Conservation (phyloP, 202 grass and related monocot genomes). For the Panicum hallii region DNA sequence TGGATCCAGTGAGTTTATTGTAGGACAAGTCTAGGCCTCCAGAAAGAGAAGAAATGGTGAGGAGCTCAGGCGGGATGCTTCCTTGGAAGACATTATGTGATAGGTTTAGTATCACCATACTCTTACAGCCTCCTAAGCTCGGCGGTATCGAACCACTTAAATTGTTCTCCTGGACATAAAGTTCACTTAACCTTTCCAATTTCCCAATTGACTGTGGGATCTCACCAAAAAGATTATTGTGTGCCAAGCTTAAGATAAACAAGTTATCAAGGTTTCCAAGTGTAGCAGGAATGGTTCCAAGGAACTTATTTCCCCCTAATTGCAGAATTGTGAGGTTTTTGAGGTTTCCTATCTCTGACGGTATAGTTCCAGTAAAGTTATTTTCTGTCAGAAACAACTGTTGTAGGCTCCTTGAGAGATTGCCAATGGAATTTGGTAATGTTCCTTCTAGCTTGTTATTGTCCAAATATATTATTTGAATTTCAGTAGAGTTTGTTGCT, state of each 20-base stretch:
- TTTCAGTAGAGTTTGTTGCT: neutral
- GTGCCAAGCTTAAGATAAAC: neutral
- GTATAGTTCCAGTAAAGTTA: constrained; percentile 23
- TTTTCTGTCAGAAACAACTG: constrained; percentile 3
- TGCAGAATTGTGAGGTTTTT: neutral
- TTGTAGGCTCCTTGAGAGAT: constrained; percentile 8
- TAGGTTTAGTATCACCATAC: constrained; percentile 33
- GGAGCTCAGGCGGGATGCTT: constrained; percentile 44
- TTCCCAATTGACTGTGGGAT: constrained; percentile 47
- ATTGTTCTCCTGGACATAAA: constrained; percentile 41
- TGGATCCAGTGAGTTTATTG: constrained; percentile 38
- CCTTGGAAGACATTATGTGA: constrained; percentile 44
- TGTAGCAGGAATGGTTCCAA: neutral
- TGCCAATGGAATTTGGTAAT: constrained; percentile 37
- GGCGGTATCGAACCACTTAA: constrained; percentile 42
- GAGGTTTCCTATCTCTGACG: constrained; percentile 35
- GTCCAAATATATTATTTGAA: neutral
- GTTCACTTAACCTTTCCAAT: constrained; percentile 33
- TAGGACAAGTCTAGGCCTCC: constrained; percentile 45
- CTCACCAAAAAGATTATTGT: constrained; percentile 42
- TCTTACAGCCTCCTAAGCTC: constrained; percentile 41
- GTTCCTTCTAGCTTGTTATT: neutral
- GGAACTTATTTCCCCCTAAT: neutral
- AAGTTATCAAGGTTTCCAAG: neutral
- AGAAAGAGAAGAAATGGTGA: constrained; percentile 43